Percentiles rank a stretch among this genome's conserved stretches.
These are phyloP conservation scores for Panaeolus papilionaceus DNA, from an alignment of 768 basidiomycete species.

Conservation along the genomic window DNA sequence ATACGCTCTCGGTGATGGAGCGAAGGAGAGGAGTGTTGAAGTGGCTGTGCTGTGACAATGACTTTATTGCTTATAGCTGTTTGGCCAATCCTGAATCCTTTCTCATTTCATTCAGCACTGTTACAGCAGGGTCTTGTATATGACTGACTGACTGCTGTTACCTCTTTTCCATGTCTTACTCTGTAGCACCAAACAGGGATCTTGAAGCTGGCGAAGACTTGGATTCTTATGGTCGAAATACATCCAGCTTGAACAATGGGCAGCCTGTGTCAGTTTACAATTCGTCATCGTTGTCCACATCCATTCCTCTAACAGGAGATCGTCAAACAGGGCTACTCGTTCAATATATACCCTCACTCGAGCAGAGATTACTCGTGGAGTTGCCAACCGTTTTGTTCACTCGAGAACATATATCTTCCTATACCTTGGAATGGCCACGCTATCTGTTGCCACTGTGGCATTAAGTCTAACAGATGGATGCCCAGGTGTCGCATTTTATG, in stretches of 20 bases:
- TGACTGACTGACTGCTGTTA: background rate
- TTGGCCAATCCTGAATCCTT: constrained; percentile 15
- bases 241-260: constrained; percentile 25
- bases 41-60: constrained; percentile 14
- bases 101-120: background rate
- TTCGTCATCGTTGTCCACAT: constrained; percentile 18
- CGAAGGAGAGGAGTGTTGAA: constrained; percentile 15
- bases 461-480: constrained; percentile 86
- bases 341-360: constrained; percentile 89
- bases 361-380: constrained; percentile 80
- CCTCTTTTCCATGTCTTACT: constrained; percentile 42
- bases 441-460: constrained; percentile 86
- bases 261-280: constrained; percentile 35
- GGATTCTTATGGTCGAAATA: constrained; percentile 41
- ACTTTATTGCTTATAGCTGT: constrained; percentile 19
- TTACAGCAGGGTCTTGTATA: background rate
- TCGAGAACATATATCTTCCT: constrained; percentile 87
- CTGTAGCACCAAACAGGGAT: constrained; percentile 41
- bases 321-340: constrained; percentile 61
- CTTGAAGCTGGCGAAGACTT: constrained; percentile 38
- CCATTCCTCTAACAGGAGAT: constrained; percentile 24
- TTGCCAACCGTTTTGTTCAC: constrained; percentile 91
- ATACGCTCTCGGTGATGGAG: constrained; percentile 11
- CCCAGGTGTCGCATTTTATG: constrained; percentile 86
- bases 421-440: constrained; percentile 87